Percentiles rank a stretch among this genome's conserved stretches.
These are phyloP conservation scores for Sicyos edulis DNA, from an alignment of 306 rosid species.

Conservation along the genomic window DNA sequence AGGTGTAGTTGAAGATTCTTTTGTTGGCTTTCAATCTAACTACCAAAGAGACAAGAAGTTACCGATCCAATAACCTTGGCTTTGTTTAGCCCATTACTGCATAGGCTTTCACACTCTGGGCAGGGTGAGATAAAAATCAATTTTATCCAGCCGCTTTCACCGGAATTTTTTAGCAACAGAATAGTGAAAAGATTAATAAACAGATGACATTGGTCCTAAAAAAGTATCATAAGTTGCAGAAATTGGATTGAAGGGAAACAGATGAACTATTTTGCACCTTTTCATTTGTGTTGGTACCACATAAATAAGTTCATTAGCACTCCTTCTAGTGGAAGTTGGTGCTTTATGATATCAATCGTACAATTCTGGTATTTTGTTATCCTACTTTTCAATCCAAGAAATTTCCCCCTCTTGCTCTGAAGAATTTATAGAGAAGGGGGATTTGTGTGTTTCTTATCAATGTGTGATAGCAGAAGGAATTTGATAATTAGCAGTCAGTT, in stretches of 20 bases:
- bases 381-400: background rate
- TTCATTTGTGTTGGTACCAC: background rate
- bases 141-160: background rate
- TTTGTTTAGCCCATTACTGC: background rate
- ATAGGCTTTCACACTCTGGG: background rate
- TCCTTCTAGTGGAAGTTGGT: background rate
- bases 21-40: background rate
- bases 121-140: background rate
- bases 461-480: background rate
- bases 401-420: no score
- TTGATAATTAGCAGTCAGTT: background rate
- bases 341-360: background rate
- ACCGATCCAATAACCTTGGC: background rate
- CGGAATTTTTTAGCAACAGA: background rate
- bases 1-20: background rate
- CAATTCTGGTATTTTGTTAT: background rate
- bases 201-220: background rate
- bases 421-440: background rate
- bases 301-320: background rate
- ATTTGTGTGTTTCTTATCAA: background rate
- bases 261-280: background rate
- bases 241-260: background rate
- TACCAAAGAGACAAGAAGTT: background rate
- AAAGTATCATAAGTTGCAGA: background rate
- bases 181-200: background rate